Conservation (phyloP, 768 basidiomycete genomes). For the Podaxis pistillaris region DNA sequence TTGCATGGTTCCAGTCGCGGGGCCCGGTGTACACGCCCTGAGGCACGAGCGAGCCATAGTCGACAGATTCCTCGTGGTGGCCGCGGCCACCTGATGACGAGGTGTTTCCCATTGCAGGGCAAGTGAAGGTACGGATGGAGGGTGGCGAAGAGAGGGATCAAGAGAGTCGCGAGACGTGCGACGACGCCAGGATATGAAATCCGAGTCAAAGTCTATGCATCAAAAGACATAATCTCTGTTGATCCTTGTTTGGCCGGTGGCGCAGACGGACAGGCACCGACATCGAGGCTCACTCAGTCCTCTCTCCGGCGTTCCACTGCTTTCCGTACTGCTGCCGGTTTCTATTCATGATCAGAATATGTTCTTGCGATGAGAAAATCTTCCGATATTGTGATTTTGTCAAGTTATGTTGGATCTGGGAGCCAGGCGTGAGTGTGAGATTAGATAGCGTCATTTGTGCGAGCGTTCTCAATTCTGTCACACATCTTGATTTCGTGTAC, state of each 20-base stretch:
- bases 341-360: neutral
- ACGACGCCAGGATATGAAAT: conserved; percentile 19
- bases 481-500: no score
- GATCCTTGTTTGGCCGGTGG: conserved; percentile 38
- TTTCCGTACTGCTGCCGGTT: neutral
- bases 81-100: conserved; percentile 71
- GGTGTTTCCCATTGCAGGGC: conserved; percentile 71
- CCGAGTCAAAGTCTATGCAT: conserved; percentile 25
- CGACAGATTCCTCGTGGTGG: conserved; percentile 81
- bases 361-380: neutral
- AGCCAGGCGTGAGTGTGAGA: conserved; percentile 23
- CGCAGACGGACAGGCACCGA: conserved; percentile 17
- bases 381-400: neutral
- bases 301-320: neutral
- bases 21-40: conserved; percentile 85
- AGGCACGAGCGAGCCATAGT: conserved; percentile 77
- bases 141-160: conserved; percentile 7
- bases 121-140: conserved; percentile 17
- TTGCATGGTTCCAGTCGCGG: conserved; percentile 85
- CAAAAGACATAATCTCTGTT: conserved; percentile 31
- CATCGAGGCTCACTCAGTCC: neutral
- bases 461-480: no score
- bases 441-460: conserved; percentile 26
- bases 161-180: conserved; percentile 18
- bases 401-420: neutral